Base-by-base conservation (phyloP, 2,329 filamentous ascomycete species). In the Beauveria australis region DNA sequence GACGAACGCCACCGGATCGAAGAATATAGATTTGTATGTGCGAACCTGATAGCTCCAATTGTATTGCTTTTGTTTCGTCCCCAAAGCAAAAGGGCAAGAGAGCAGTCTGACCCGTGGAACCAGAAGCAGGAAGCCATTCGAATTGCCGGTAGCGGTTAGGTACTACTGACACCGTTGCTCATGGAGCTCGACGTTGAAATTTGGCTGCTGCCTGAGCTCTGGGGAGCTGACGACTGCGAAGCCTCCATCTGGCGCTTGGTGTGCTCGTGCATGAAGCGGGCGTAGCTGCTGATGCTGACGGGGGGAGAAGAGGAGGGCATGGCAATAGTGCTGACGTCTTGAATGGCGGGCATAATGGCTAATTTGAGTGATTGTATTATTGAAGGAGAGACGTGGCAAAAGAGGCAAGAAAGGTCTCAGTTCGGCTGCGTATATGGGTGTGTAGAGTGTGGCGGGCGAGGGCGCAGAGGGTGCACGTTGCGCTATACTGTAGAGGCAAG, bases 191-290 rank as follows among this genome's bases (percentile, higher is more conserved):
- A 49, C n/a, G 62, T 53, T 55, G 55, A 60, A 55, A 51, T 57
- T 61, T 22, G 63, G 63, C 49, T 61, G 18, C 63, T 65, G 44
- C 59, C 59, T 5, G 66, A 65, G 40, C 63, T 63, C 12, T 67
- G 51, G 28, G 66, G 60, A 2, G 66, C 61, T 37, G 62, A 63
- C 28, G 68, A 67, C 1, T 79, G 76, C 12, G 78, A 76, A 4
- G 77, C 75, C 63, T 87, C 83, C 82, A 88, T 86, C 70, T 86
- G 85, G 60, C 79, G 76, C 76, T 84, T 85, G 63, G 85, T 88
- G 74, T 88, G 83, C 59, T 81, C 78, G 68, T 84, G 82, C 81
- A 88, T 88, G 61, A 78, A 81, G 62, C 79, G 79, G 16, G 84
- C 75, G 66, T 88, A 88, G 55, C 71, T 81, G 6, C 79, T 79